A percentile compares a stretch with the other conserved stretches of the same genome.
Conservation (phyloP, 345 rosid species). For the Lepidium aucheri region DNA sequence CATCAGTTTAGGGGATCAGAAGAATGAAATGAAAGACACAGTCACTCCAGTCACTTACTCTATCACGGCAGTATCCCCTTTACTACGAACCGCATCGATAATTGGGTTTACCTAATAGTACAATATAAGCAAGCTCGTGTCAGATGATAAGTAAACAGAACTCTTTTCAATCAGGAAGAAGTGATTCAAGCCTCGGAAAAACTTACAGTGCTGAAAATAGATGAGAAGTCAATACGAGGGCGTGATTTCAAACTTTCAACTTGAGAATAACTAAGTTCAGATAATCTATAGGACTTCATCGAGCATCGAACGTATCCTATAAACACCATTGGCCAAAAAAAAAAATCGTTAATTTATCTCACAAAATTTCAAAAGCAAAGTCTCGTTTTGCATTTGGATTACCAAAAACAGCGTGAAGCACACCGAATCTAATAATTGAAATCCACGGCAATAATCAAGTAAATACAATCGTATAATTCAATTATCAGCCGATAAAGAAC, state of each 20-base stretch:
- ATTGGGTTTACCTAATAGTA: conserved; percentile 59
- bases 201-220: conserved; percentile 54
- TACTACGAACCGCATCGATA: conserved; percentile 58
- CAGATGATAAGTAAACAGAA: background rate
- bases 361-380: background rate
- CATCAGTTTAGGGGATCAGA: background rate
- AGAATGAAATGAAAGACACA: background rate
- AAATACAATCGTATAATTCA: background rate
- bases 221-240: conserved; percentile 77
- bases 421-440: background rate
- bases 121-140: background rate
- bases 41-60: conserved; percentile 36
- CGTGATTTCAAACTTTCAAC: conserved; percentile 60
- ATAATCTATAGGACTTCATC: conserved; percentile 73
- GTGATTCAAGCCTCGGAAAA: background rate
- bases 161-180: background rate
- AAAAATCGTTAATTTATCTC: background rate
- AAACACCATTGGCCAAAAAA: background rate
- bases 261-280: conserved; percentile 50
- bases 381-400: background rate
- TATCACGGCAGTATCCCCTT: conserved; percentile 83
- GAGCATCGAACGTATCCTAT: conserved; percentile 39
- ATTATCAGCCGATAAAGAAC: background rate
- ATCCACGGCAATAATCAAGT: too few relatives aligned
- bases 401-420: background rate